Evolutionary conservation across 2,329 filamentous ascomycete genomes (phyloP), one percentile per base, ranked within the genome.

Genomic region (Cladosporium austrohemisphaericum): DNA sequence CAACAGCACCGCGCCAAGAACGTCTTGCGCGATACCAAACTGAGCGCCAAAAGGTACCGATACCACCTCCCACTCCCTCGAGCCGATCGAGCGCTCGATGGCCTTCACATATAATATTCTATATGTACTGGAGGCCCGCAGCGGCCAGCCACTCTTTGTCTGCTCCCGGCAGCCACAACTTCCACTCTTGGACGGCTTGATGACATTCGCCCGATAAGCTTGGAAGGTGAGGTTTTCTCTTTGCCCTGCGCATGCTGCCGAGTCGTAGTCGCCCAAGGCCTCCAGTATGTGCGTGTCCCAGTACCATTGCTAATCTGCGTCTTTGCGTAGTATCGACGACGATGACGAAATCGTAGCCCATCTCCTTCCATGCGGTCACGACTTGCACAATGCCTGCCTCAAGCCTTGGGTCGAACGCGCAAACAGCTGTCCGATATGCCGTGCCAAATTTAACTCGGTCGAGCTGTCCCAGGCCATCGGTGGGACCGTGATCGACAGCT

Each of bases 401-500:
- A 86, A 86, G 60, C 88, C 90, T 59, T 98, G 93, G 93, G 89
- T 92, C 37, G 88, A 94, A 71, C 86, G 94, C 68, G 92, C 93
- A 56, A 98, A 97, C 71, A 96, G 91, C 66, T 98, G 93, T 69
- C 93, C 93, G 37, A 95, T 98, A 68, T 98, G 93, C 71, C 87
- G 93, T 59, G 86, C 88, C 61, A 83, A 80, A 55, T 97, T 98
- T 74, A 92, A 97, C 70, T 74, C 85, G 60, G 91, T 98, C 57
- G 83, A 93, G 66, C 83, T 98, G 54, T 86, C 86, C 68, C 82
- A 86, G 64, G 81, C 78, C 58, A 72, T 90, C 62, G 86, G 88
- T 76, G 81, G 80, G 5, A 68, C 74, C 2, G 73, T 79, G 7
- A 60, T 77, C 26, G 80, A 79, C 20, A 80, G 79, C 16, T 85